Percentiles rank a stretch among this genome's conserved stretches.
Evolutionary conservation across 2,329 filamentous ascomycete species (phyloP).

Genomic region (Fusarium papillatum): DNA sequence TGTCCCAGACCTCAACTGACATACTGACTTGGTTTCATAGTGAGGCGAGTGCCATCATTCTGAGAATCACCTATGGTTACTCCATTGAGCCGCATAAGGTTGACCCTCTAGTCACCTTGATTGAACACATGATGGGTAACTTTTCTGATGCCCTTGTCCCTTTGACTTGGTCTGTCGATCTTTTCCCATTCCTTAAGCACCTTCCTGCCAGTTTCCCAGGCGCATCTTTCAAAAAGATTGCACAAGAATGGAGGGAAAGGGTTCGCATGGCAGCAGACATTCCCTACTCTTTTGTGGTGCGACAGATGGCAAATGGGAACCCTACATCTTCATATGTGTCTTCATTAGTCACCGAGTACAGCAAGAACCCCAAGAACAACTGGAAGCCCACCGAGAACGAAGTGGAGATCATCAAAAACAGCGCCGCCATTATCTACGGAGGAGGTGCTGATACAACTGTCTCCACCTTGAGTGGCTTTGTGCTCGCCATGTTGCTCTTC

Average conservation of each 20-base stretch:
- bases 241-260: constrained; percentile 39
- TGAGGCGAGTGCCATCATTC: constrained; percentile 43
- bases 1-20: background rate
- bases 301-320: constrained; percentile 40
- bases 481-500: constrained; percentile 43
- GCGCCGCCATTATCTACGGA: constrained; percentile 45
- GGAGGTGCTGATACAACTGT: constrained; percentile 48
- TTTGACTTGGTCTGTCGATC: constrained; percentile 49
- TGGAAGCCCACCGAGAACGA: constrained; percentile 26
- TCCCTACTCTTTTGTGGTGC: constrained; percentile 48
- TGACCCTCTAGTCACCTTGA: constrained; percentile 47
- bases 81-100: constrained; percentile 43
- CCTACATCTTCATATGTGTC: constrained; percentile 45
- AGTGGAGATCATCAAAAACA: constrained; percentile 41
- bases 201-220: constrained; percentile 49
- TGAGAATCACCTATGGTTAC: constrained; percentile 50
- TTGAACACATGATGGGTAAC: constrained; percentile 46
- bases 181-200: constrained; percentile 46
- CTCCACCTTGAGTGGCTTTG: constrained; percentile 38
- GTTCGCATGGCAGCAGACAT: constrained; percentile 33
- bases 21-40: constrained; percentile 22
- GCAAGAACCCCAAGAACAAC: background rate
- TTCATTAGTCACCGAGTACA: constrained; percentile 35
- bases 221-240: constrained; percentile 46
- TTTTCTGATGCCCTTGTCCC: constrained; percentile 47